These are phyloP conservation scores for Podospora conica DNA, from an alignment of 495 filamentous ascomycete genomes.

Conservation along the genomic window DNA sequence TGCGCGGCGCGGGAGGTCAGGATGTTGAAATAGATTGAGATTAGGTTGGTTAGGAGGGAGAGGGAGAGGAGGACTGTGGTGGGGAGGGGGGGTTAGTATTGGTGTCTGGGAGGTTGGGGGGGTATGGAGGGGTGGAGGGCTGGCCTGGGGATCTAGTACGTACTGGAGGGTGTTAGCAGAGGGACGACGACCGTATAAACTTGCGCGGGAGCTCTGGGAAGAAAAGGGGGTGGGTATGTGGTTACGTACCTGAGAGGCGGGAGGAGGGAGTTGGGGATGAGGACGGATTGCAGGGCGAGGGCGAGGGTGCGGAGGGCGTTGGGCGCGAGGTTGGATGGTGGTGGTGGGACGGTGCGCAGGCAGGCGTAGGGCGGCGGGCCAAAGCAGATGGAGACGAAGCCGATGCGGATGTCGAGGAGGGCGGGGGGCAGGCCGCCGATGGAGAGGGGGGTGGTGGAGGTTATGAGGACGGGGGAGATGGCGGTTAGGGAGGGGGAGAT, in stretches of 20 bases:
- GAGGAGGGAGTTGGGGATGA: background rate
- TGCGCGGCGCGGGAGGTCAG: slow-evolving; percentile 8
- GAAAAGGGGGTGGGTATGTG: too few relatives aligned
- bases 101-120: too few relatives aligned
- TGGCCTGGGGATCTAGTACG: slow-evolving; percentile 19
- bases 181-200: too few relatives aligned
- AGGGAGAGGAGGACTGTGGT: slow-evolving; percentile 12
- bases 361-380: slow-evolving; percentile 18
- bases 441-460: slow-evolving; percentile 12
- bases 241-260: too few relatives aligned
- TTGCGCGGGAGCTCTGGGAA: too few relatives aligned
- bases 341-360: slow-evolving; percentile 10
- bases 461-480: slow-evolving; percentile 17
- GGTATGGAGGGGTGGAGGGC: slow-evolving; percentile 18
- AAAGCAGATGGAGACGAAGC: slow-evolving; percentile 21
- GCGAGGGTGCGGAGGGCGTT: background rate
- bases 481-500: slow-evolving; percentile 15
- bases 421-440: slow-evolving; percentile 12
- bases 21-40: slow-evolving; percentile 19
- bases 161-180: too few relatives aligned
- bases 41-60: slow-evolving; percentile 17
- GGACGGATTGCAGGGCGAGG: background rate
- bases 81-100: slow-evolving; percentile 17
- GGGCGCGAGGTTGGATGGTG: slow-evolving; percentile 1
- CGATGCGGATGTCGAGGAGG: slow-evolving; percentile 21